These are phyloP conservation scores for Vigna unguiculata DNA, from an alignment of 306 rosid species.

Conservation along the genomic window DNA sequence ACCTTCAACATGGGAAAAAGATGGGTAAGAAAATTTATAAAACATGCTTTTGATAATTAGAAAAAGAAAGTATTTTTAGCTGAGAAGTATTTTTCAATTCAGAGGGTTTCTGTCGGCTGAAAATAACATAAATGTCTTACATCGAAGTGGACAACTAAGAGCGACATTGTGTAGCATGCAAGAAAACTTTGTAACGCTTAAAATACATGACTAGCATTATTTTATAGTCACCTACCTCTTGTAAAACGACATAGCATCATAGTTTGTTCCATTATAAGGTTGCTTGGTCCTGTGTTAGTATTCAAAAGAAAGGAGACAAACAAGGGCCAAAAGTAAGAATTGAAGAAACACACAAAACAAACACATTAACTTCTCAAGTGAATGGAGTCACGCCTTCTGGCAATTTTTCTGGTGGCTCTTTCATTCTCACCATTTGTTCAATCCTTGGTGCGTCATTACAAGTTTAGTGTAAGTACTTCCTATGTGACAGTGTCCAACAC, in stretches of 20 bases:
- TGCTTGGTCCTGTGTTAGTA: slow-evolving; percentile 36
- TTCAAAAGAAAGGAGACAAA: slow-evolving; percentile 27
- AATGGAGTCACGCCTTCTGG: slow-evolving; percentile 53
- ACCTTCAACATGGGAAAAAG: slow-evolving; percentile 26
- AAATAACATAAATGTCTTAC: slow-evolving; percentile 40
- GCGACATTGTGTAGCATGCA: slow-evolving; percentile 61
- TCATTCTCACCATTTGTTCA: slow-evolving; percentile 51
- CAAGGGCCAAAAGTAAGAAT: slow-evolving; percentile 36
- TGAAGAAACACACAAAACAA: slow-evolving; percentile 34
- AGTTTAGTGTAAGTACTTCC: slow-evolving; percentile 63
- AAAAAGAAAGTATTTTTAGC: slow-evolving; percentile 39
- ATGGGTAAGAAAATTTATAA: slow-evolving; percentile 9
- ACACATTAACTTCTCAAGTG: slow-evolving; percentile 22
- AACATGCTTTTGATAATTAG: slow-evolving; percentile 30
- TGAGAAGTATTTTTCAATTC: slow-evolving; percentile 56
- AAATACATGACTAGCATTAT: slow-evolving; percentile 47
- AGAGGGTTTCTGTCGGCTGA: slow-evolving; percentile 45
- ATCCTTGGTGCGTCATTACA: slow-evolving; percentile 67
- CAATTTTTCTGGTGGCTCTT: slow-evolving; percentile 54
- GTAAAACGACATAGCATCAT: slow-evolving; percentile 61
- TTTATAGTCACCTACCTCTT: slow-evolving; percentile 56
- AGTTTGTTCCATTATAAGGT: slow-evolving; percentile 43
- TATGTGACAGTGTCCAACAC: slow-evolving; percentile 23
- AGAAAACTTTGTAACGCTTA: slow-evolving; percentile 54
- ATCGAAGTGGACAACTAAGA: slow-evolving; percentile 39